Base-by-base conservation (phyloP, 2,329 filamentous ascomycete species). In the Trichocomaceae sp. region DNA sequence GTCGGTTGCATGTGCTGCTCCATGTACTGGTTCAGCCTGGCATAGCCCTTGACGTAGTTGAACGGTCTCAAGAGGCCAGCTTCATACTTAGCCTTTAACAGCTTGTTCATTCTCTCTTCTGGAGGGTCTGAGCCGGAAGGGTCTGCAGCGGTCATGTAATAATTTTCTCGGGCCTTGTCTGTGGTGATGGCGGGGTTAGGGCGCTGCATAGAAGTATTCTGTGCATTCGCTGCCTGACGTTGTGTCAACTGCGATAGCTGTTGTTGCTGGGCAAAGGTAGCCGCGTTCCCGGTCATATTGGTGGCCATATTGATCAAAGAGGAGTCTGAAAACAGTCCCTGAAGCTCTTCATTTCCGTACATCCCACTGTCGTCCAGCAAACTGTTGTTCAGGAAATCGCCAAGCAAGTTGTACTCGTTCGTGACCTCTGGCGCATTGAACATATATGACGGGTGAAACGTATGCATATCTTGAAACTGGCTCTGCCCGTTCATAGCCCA, bases 31-130 rank as follows among this genome's bases (percentile, higher is more conserved):
- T 90, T 89, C 47, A 99, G 77, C 31, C 90, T 83, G 10, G 90
- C 87, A 70, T 99, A 99, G 12, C 93, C 93, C 66, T 95, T 95
- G 63, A 97, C 89, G 71, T 99, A 99, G 75, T 97, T 97, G 79
- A 99, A 99, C 1, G 93, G 93, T 67, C 91, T 93, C 56, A 99
- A 77, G 65, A 99, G 79, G 1, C 93, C 93, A 0, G 93, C 93
- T 62, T 97, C 91, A 72, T 96, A 95, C 72, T 99, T 99, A 59
- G 93, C 93, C 69, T 87, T 88, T 55, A 99, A 82, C 6, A 99
- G 83, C 63, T 93, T 90, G 66, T 92, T 87, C 88, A 99, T 96
- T 57, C 93, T 87, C 70, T 96, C 90, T 71, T 96, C 91, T 12
- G 93, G 90, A 20, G 87, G 87, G 63, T 86, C 83, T 62, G 90